A percentile compares a stretch with the other conserved stretches of the same genome.
Conservation (phyloP, 2,329 filamentous ascomycete genomes). For the Chrysoporthe puriensis region DNA sequence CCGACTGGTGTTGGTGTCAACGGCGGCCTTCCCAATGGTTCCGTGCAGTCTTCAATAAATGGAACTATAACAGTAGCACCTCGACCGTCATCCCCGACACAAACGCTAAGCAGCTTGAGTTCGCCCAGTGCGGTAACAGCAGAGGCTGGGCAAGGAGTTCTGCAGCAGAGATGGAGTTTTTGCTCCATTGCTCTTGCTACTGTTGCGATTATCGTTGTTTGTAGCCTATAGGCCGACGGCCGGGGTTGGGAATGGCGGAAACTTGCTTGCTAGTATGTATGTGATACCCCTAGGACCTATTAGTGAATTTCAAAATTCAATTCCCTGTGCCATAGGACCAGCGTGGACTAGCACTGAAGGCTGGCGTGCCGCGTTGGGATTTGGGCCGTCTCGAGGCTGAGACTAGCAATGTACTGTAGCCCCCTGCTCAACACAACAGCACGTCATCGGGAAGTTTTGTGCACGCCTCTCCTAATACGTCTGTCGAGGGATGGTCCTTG, state of each 20-base stretch:
- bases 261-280: no score
- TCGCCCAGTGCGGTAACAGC: not conserved
- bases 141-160: not conserved
- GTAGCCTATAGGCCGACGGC: not conserved
- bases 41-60: not conserved
- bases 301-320: no score
- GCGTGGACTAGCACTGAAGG: no score
- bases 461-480: no score
- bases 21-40: not conserved
- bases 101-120: not conserved
- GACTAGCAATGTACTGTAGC: no score
- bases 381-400: no score
- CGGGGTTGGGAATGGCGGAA: not conserved
- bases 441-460: no score
- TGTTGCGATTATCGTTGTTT: not conserved
- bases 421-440: no score
- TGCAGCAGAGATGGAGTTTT: not conserved
- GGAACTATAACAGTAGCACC: not conserved
- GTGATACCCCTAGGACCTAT: no score
- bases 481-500: no score
- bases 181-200: slow-evolving; percentile 4
- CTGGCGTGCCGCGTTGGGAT: no score
- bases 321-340: no score
- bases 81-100: not conserved
- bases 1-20: not conserved